phyloP scores from a whole-genome alignment of 768 basidiomycete genomes.

The Lactarius tabidus region DNA sequence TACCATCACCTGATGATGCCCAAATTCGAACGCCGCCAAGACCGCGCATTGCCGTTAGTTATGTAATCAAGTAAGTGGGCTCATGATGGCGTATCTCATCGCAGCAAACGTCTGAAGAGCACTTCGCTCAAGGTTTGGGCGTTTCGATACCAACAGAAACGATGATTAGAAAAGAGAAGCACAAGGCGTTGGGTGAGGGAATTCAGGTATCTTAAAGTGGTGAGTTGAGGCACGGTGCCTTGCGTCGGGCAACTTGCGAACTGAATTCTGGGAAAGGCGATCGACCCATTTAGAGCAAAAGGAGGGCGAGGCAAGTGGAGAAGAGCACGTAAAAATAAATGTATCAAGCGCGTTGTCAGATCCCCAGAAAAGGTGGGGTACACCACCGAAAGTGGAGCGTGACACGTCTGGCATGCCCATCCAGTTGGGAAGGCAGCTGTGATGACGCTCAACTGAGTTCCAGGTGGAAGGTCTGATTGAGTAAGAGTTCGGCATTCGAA shows the following conservation, averaged over 20 bases:
- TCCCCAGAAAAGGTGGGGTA: not conserved
- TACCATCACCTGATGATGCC: not conserved
- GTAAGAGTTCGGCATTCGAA: slow-evolving; percentile 1
- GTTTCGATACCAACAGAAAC: not conserved
- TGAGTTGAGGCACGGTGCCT: not conserved
- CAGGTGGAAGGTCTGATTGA: not conserved
- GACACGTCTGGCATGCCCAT: not conserved
- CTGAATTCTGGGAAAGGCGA: not conserved
- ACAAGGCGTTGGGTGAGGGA: not conserved
- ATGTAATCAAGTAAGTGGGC: not conserved
- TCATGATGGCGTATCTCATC: no score
- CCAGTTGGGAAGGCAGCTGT: not conserved
- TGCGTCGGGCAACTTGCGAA: not conserved
- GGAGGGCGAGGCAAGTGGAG: slow-evolving; percentile 2
- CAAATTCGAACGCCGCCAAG: not conserved
- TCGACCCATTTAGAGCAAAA: not conserved
- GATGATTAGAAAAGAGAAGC: not conserved
- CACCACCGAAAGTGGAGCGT: not conserved
- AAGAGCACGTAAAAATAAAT: not conserved
- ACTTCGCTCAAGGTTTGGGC: not conserved
- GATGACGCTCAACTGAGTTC: slow-evolving; percentile 1
- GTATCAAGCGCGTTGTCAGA: not conserved
- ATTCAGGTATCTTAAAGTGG: not conserved
- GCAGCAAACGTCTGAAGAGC: not conserved
- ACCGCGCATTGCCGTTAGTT: not conserved